phyloP scores from a whole-genome alignment of 2,329 filamentous ascomycete species.

The Cercospora sojina region DNA sequence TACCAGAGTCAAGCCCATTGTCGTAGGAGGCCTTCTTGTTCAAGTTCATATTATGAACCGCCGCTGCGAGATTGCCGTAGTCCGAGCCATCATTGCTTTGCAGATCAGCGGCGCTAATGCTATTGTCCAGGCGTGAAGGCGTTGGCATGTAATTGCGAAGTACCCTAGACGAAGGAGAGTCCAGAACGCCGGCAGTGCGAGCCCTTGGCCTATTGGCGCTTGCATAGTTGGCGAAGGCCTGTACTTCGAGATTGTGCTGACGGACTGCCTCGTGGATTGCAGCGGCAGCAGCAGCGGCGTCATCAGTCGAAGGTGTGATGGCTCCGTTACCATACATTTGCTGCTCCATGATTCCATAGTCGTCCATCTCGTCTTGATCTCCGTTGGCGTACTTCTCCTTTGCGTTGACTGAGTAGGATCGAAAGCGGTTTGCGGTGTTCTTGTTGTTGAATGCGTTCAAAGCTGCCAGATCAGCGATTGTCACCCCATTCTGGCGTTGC shows the following conservation, averaged over 20 bases:
- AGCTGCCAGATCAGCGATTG: conserved; percentile 72
- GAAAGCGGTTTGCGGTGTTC: conserved; percentile 76
- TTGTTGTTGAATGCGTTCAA: conserved; percentile 73
- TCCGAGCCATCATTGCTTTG: conserved; percentile 72
- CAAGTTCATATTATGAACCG: conserved; percentile 77
- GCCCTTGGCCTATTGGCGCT: conserved; percentile 81
- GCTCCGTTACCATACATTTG: conserved; percentile 56
- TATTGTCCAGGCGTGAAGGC: conserved; percentile 72
- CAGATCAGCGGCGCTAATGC: conserved; percentile 73
- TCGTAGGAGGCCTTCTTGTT: conserved; percentile 64
- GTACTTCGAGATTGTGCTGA: conserved; percentile 88
- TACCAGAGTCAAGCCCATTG: conserved; percentile 58
- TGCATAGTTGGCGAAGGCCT: conserved; percentile 84
- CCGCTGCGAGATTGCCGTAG: conserved; percentile 76
- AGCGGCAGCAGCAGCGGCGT: conserved; percentile 57
- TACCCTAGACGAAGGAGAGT: conserved; percentile 66
- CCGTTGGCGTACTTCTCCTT: conserved; percentile 96
- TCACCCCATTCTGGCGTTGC: conserved; percentile 50
- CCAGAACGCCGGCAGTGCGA: conserved; percentile 85
- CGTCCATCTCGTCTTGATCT: conserved; percentile 56
- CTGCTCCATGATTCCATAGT: conserved; percentile 57
- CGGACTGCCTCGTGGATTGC: conserved; percentile 72
- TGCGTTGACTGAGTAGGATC: conserved; percentile 97
- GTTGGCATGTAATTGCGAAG: conserved; percentile 72
- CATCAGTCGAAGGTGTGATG: conserved; percentile 58